Percentiles rank a stretch among this genome's conserved stretches.
phyloP scores from a whole-genome alignment of 208 protist genomes.

The Balamuthia mandrillaris region DNA sequence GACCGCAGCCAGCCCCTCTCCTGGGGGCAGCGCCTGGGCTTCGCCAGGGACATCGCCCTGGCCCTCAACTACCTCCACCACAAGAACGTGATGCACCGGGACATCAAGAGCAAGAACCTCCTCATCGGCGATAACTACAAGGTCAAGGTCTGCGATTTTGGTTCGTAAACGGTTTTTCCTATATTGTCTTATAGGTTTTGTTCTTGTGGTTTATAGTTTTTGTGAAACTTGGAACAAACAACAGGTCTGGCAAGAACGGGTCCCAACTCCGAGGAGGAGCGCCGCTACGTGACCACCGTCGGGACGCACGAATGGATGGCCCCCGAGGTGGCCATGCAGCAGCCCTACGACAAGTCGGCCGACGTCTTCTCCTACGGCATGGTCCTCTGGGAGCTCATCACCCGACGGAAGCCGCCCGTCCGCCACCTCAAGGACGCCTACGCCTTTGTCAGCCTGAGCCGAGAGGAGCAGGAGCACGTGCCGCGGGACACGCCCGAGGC shows the following conservation, averaged over 20 bases:
- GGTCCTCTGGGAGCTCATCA: conserved; percentile 10
- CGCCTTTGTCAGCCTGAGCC: conserved; percentile 3
- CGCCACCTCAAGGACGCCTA: conserved; percentile 22
- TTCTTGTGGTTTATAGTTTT: not conserved
- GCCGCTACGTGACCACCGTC: not conserved
- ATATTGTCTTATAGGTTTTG: not conserved
- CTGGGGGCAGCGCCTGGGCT: not conserved
- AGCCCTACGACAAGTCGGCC: not conserved
- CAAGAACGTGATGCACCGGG: conserved; percentile 22
- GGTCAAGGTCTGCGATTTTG: conserved; percentile 18
- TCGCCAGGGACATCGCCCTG: not conserved
- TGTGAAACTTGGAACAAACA: no score
- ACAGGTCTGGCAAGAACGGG: no score
- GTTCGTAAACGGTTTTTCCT: not conserved
- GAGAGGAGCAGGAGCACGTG: not conserved
- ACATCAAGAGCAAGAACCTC: conserved; percentile 2
- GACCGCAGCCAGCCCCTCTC: not conserved
- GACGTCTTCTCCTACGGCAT: conserved; percentile 41
- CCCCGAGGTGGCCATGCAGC: not conserved
- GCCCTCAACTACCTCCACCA: conserved; percentile 28
- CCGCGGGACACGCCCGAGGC: not conserved
- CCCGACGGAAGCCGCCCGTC: not conserved
- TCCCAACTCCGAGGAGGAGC: not conserved
- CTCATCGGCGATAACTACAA: not conserved
- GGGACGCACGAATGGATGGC: conserved; percentile 41